Percentiles rank a stretch among this genome's conserved stretches.
Evolutionary conservation across 352 stramenopile genomes (phyloP).

Genomic region (Phytophthora ohioensis): DNA sequence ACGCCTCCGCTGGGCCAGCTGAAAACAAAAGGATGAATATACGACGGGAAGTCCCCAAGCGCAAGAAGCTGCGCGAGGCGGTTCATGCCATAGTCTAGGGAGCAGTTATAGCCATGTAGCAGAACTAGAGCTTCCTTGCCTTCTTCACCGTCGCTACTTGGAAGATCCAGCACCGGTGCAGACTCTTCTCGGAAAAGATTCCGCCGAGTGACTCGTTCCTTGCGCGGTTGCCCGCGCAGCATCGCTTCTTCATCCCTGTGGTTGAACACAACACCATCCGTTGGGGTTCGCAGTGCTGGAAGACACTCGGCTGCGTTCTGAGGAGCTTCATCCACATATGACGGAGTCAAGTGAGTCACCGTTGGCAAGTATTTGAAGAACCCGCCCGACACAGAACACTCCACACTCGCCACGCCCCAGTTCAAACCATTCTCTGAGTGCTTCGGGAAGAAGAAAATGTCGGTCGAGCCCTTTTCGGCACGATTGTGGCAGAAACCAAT

Average conservation of each 20-base stretch:
- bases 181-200: slow-evolving; percentile 46
- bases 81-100: slow-evolving; percentile 72
- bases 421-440: slow-evolving; percentile 51
- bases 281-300: slow-evolving; percentile 50
- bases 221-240: slow-evolving; percentile 9
- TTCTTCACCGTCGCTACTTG: slow-evolving; percentile 21
- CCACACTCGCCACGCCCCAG: slow-evolving; percentile 85
- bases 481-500: slow-evolving; percentile 76
- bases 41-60: slow-evolving; percentile 68
- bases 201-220: slow-evolving; percentile 31
- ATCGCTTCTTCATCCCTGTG: slow-evolving; percentile 36
- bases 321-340: slow-evolving; percentile 42
- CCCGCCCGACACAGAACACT: slow-evolving; percentile 77
- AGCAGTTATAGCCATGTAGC: slow-evolving; percentile 78
- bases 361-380: slow-evolving; percentile 78
- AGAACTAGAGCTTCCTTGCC: slow-evolving; percentile 70
- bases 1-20: slow-evolving; percentile 74
- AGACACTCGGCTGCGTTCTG: slow-evolving; percentile 53
- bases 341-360: slow-evolving; percentile 62
- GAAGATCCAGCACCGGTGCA: slow-evolving; percentile 39
- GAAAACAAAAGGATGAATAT: slow-evolving; percentile 80
- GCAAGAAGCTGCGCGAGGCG: slow-evolving; percentile 67
- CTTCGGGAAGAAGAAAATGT: slow-evolving; percentile 63
- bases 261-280: slow-evolving; percentile 64
- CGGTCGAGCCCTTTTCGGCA: slow-evolving; percentile 39